These are phyloP conservation scores for Decorospora gaudefroyi DNA, from an alignment of 2,329 filamentous ascomycete genomes.

Conservation along the genomic window DNA sequence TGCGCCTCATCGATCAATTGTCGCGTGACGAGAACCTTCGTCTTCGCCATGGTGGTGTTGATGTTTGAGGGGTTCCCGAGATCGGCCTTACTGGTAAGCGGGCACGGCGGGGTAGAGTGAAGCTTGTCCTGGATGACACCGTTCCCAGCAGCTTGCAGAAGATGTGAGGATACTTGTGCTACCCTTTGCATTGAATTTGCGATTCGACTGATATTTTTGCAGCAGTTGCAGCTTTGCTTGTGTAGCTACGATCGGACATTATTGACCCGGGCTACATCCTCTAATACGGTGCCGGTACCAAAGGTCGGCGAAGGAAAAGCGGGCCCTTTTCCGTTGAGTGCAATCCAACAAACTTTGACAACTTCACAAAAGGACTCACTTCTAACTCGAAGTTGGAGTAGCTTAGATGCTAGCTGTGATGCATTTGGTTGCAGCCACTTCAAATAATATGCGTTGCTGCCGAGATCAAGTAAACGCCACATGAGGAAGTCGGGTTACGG, in stretches of 20 bases:
- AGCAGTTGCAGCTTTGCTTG: neutral
- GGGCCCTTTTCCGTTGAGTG: too few relatives aligned
- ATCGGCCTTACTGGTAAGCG: slow-evolving; percentile 24
- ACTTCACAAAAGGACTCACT: too few relatives aligned
- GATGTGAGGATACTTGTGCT: slow-evolving; percentile 16
- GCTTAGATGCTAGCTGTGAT: too few relatives aligned
- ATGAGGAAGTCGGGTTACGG: too few relatives aligned
- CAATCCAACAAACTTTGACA: too few relatives aligned
- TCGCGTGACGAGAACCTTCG: slow-evolving; percentile 39
- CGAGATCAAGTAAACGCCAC: too few relatives aligned
- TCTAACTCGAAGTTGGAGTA: too few relatives aligned
- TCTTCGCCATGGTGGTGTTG: slow-evolving; percentile 26
- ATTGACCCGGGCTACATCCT: slow-evolving; percentile 27
- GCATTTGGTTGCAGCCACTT: too few relatives aligned
- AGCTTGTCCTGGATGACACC: slow-evolving; percentile 2
- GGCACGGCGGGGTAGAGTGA: slow-evolving; percentile 23
- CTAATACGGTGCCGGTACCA: too few relatives aligned
- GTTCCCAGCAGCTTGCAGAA: slow-evolving; percentile 1
- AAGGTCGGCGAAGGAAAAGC: slow-evolving; percentile 4
- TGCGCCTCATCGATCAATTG: slow-evolving; percentile 32
- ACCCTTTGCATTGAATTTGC: slow-evolving; percentile 13
- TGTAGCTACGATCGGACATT: slow-evolving; percentile 4
- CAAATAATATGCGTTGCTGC: too few relatives aligned
- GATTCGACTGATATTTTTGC: neutral
- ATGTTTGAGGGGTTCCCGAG: slow-evolving; percentile 14